Evolutionary conservation across 2,329 filamentous ascomycete species (phyloP), one percentile per base, ranked within the genome.

Genomic region (Cladosporium velox): DNA sequence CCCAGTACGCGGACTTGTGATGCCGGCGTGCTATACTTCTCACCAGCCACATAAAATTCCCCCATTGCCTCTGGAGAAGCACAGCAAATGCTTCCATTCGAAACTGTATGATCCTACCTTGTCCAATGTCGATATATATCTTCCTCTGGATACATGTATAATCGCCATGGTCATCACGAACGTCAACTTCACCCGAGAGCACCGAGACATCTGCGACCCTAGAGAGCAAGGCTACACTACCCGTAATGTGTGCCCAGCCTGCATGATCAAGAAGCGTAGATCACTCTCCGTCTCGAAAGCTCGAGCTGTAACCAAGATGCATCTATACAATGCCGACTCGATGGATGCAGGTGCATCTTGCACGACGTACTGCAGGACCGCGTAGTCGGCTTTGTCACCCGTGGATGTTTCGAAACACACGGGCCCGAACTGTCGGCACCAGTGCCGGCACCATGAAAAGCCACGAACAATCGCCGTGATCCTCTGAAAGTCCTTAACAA

Each of bases 391-490:
- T 32, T 5, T 5, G 30, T 32, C 30, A 32, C 30, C 34, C 54
- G 54, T 34, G n/a, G 41, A 47, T 47, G 21, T 58, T 12, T 24
- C 21, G 34, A 41, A 35, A 24, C 57, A 47, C 57, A 58, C 32
- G 34, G 55, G 59, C 47, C 59, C 51, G 28, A 62, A 21, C 10
- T n/a, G 21, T 21, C 44, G 30, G 44, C 59, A 47, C 57, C 18
- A 24, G 57, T 32, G 28, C 44, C 59, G 59, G 59, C 47, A 62
- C 59, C 44, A 52, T 35, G 8, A 41, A 41, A 62, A 54, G 28
- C 52, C 59, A 51, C 59, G 59, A 62, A 62, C 8, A 62, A 52
- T 32, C 59, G 32, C 59, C 59, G 47, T 28, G 59, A 54, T 62
- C 44, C 59, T 62, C 38, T 32, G 30, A 14, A 28, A 47, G 26